A percentile compares a stretch with the other conserved stretches of the same genome.
Evolutionary conservation across 2,329 filamentous ascomycete species (phyloP).

Genomic region (Parafenestella ontariensis): DNA sequence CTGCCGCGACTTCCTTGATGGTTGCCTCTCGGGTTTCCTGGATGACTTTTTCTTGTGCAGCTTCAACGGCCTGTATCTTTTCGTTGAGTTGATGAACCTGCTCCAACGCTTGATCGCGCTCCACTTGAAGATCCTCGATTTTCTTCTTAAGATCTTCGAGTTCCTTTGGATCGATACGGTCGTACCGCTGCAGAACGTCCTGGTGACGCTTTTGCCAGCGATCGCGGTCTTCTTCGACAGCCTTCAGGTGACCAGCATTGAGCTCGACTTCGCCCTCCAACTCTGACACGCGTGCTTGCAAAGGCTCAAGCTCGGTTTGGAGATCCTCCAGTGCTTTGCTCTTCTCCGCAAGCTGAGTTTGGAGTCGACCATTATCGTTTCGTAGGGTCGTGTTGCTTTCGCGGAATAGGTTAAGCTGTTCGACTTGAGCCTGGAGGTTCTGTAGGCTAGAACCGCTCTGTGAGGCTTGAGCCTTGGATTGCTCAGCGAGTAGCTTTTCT

Average conservation of each 20-base stretch:
- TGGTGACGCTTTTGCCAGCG: conserved; percentile 96
- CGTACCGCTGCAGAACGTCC: conserved; percentile 94
- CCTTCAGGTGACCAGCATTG: conserved; percentile 85
- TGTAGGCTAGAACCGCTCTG: conserved; percentile 80
- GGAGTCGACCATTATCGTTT: conserved; percentile 81
- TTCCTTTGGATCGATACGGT: conserved; percentile 91
- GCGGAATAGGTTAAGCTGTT: conserved; percentile 93
- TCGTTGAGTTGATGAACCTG: conserved; percentile 58
- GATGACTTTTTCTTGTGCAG: conserved; percentile 51
- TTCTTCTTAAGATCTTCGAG: conserved; percentile 87
- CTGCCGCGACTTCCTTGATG: conserved; percentile 42
- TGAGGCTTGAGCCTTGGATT: conserved; percentile 74
- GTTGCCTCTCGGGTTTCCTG: conserved; percentile 18
- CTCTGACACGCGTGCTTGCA: conserved; percentile 80
- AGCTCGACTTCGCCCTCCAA: conserved; percentile 81
- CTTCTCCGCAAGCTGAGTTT: conserved; percentile 78
- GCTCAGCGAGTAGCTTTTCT: conserved; percentile 89
- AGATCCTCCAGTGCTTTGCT: conserved; percentile 77
- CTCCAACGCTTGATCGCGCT: conserved; percentile 61
- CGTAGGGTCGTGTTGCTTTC: conserved; percentile 93
- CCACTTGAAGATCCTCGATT: conserved; percentile 62
- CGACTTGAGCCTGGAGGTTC: conserved; percentile 91
- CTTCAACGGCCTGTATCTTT: conserved; percentile 51
- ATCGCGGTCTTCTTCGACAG: conserved; percentile 90
- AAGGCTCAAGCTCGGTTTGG: conserved; percentile 76